Conservation (phyloP, 2,329 filamentous ascomycete genomes). For the Nigrospora oryzae region DNA sequence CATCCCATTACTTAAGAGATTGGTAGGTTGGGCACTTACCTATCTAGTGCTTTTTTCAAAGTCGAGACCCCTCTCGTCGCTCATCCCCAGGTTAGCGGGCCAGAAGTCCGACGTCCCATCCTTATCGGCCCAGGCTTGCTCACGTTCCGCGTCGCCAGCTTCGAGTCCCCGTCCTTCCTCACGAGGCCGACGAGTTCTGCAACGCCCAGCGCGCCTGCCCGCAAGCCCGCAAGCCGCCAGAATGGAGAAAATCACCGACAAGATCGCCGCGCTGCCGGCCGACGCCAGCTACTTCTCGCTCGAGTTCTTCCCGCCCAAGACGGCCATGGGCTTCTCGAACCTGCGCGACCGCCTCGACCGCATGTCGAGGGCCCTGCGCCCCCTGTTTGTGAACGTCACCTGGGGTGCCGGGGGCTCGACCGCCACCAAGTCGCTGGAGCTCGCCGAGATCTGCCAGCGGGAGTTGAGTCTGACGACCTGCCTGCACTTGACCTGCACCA, state of each 20-base stretch:
- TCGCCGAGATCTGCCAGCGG: slow-evolving; percentile 90
- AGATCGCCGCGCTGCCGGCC: slow-evolving; percentile 81
- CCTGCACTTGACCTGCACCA: slow-evolving; percentile 93
- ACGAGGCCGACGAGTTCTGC: no score
- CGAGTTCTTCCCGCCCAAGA: slow-evolving; percentile 99
- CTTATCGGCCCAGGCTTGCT: no score
- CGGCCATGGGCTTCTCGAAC: slow-evolving; percentile 89
- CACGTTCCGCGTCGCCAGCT: no score
- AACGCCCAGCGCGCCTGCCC: no score
- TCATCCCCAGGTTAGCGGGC: no score
- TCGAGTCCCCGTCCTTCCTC: no score
- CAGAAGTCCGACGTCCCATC: no score
- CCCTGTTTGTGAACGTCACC: slow-evolving; percentile 93
- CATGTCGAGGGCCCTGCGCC: slow-evolving; percentile 85
- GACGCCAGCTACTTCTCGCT: slow-evolving; percentile 86
- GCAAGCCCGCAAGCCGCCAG: slow-evolving; percentile 1
- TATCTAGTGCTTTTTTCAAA: no score
- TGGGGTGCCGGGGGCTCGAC: slow-evolving; percentile 97
- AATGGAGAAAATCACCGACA: slow-evolving; percentile 89
- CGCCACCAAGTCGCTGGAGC: slow-evolving; percentile 79
- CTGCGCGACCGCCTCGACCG: slow-evolving; percentile 86
- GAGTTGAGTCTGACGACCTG: slow-evolving; percentile 90
- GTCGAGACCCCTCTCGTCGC: no score
- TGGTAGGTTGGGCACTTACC: no score
- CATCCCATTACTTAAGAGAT: no score